These are phyloP conservation scores for Cyclostephanos tholiformis DNA, from an alignment of 108 stramenopile genomes.

Conservation along the genomic window DNA sequence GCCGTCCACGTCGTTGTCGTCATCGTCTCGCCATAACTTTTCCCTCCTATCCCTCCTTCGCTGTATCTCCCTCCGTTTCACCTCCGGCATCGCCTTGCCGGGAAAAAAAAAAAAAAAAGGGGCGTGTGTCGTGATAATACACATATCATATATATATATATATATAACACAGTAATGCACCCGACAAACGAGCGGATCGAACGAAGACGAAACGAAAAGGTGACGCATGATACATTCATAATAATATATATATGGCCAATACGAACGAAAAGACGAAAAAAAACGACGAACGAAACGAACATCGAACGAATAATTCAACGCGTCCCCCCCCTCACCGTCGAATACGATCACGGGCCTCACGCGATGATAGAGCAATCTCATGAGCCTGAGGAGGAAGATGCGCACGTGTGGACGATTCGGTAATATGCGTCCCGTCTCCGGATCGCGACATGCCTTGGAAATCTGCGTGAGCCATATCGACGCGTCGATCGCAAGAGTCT, in stretches of 20 bases:
- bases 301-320: too few relatives aligned
- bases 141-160: too few relatives aligned
- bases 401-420: constrained; percentile 91
- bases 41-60: constrained; percentile 70
- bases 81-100: constrained; percentile 70
- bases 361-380: constrained; percentile 91
- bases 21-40: constrained; percentile 48
- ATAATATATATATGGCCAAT: too few relatives aligned
- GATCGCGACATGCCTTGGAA: constrained; percentile 96
- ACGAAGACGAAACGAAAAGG: too few relatives aligned
- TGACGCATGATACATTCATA: neutral
- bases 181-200: too few relatives aligned
- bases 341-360: constrained; percentile 98
- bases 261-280: neutral
- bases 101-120: neutral
- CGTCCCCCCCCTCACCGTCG: constrained; percentile 86
- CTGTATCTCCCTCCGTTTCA: constrained; percentile 85
- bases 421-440: constrained; percentile 79
- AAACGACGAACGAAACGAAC: neutral
- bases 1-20: constrained; percentile 25
- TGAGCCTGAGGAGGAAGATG: constrained; percentile 91
- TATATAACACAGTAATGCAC: too few relatives aligned
- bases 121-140: too few relatives aligned
- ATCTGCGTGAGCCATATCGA: constrained; percentile 98
- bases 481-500: constrained; percentile 96